Evolutionary conservation across 768 basidiomycete genomes (phyloP), one percentile per base, ranked within the genome.

Genomic region (Pisolithus sp.): DNA sequence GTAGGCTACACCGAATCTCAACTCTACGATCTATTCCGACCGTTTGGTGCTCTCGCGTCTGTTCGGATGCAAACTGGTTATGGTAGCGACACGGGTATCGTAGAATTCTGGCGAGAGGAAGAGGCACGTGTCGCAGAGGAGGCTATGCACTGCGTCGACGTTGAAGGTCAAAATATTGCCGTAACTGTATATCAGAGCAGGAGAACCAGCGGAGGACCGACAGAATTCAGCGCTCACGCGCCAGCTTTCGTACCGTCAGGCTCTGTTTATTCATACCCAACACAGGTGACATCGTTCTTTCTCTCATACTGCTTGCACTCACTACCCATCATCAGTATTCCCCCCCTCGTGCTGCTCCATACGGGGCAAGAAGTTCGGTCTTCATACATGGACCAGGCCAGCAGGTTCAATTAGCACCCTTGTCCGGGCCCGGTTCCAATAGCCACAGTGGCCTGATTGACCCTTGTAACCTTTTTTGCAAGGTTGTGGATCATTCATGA

Each of bases 381-480:
- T 92, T 92, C 61, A 74, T 89, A 7, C 89, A 91, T 66, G 90
- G 91, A 9, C 91, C 91, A 10, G 91, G 91, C 3, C 91, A 93
- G 64, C 90, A 92, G 65, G 89, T 93, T 31, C 89, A 93, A 65
- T 76, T 85, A 7, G 89, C 90, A 1, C 91, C 90, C 13, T 48
- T 78, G 44, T 55, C 58, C 18, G 89, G 89, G 4, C 89, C 86
- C 37, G 88, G 89, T n/a, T 83, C 87, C 34, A 80, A 59, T 49
- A 91, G 88, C 61, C 87, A 91, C 62, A 90, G 88, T 56, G 91
- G 91, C 18, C 74, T 93, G 24, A 91, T 92, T 54, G 90, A 92
- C 67, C 90, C 91, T 0, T 93, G 89, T 75, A 92, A 92, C 63
- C 69, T 93, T 44, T 93, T 93, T 68, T 89, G 86, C 77, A 91